Evolutionary conservation across 2,329 filamentous ascomycete genomes (phyloP), one percentile per base, ranked within the genome.

Genomic region (Fonsecaea pugnacius): DNA sequence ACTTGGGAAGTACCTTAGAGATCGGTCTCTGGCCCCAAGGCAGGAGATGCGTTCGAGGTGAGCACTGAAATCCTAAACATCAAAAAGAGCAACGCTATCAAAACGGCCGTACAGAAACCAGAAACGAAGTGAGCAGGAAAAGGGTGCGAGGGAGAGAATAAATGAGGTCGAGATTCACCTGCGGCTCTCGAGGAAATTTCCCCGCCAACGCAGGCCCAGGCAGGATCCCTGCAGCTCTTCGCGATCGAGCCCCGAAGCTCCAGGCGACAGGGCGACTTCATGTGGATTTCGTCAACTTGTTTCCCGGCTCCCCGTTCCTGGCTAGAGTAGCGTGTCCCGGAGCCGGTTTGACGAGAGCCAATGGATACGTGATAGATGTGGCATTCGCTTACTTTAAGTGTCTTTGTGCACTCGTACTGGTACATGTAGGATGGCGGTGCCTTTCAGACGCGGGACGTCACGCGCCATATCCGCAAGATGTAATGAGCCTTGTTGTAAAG

Each of bases 261-360:
- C 18, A 59, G 56, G 57, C 57, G 57, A 50, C 57, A 36, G 12
- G 43, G 46, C 46, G 46, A 18, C 35, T 38, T 46, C 32, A 21
- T 50, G 57, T 51, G 43, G 57, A 46, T n/a, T 33, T 21, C 33
- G 35, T 24, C 14, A n/a, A 18, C n/a, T 14, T 48, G 10, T 35
- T 51, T 63, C 50, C 65, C 54, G 62, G 27, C 33, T 43, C 62
- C 62, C 58, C 62, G 65, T 67, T 57, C 65, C 65, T 67, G 65
- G 36, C 62, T 65, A 65, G 57, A 40, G 58, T 67, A 67, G 65
- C 59, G 65, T 48, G 58, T 38, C 40, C 60, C 32, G 43, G 27
- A 38, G 65, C 32, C 27, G 38, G 18, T 48, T 14, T 10, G 30
- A 2, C 36, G 24, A 58, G 38, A 43, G 24, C 54, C 51, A 63